phyloP scores from a whole-genome alignment of 2,329 filamentous ascomycete species.

The Thermothelomyces thermophilus region DNA sequence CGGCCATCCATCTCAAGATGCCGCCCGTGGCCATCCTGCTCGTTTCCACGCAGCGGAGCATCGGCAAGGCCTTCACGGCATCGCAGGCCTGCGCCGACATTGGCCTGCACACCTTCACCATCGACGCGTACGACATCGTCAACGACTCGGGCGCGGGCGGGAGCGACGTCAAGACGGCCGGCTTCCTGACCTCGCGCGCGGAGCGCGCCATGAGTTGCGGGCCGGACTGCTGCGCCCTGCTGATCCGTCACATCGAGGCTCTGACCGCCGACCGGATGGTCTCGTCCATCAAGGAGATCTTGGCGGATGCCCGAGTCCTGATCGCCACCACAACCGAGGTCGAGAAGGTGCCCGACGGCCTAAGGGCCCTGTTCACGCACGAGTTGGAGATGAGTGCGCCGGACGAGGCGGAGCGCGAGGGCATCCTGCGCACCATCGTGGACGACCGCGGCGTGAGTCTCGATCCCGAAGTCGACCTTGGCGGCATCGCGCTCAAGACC shows the following conservation, averaged over 20 bases:
- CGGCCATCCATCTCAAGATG: constrained; percentile 79
- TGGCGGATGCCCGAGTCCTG: constrained; percentile 72
- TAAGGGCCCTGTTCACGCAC: constrained; percentile 88
- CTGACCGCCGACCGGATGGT: constrained; percentile 88
- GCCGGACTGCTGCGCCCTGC: constrained; percentile 69
- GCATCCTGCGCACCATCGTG: constrained; percentile 73
- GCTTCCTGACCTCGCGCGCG: constrained; percentile 77
- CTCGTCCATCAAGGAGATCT: constrained; percentile 73
- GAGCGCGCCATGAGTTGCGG: constrained; percentile 88
- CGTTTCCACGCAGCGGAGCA: constrained; percentile 85
- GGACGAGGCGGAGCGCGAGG: constrained; percentile 86
- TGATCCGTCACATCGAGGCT: constrained; percentile 87
- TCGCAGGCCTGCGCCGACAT: constrained; percentile 76
- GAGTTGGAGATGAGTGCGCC: constrained; percentile 91
- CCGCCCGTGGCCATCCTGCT: constrained; percentile 83
- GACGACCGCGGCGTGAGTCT: constrained; percentile 69
- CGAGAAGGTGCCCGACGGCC: constrained; percentile 85
- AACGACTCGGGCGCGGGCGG: constrained; percentile 85
- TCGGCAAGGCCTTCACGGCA: constrained; percentile 81
- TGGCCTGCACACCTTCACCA: constrained; percentile 79
- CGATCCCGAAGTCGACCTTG: constrained; percentile 75
- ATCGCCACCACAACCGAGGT: constrained; percentile 93
- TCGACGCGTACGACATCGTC: constrained; percentile 89
- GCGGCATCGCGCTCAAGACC: constrained; percentile 84
- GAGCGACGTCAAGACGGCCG: constrained; percentile 90